phyloP scores from a whole-genome alignment of 352 stramenopile genomes.

The Phytophthora pluvialis region DNA sequence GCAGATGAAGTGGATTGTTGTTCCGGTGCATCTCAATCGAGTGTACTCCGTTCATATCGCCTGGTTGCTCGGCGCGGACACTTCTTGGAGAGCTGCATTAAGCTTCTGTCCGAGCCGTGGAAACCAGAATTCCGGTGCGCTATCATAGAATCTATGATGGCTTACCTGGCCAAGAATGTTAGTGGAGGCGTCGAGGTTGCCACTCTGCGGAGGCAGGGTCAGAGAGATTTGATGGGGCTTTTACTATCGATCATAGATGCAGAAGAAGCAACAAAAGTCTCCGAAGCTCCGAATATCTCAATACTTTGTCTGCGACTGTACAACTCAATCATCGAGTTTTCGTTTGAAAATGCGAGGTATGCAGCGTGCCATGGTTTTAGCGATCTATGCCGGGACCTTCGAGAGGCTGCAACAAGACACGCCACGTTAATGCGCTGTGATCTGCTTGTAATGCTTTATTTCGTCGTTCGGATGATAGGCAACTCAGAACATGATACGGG shows the following conservation, averaged over 20 bases:
- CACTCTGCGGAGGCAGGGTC: conserved; percentile 5
- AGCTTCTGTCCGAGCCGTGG: conserved; percentile 5
- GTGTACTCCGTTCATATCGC: conserved; percentile 9
- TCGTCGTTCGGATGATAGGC: conserved; percentile 10
- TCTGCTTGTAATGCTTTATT: conserved; percentile 4
- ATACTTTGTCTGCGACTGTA: conserved; percentile 12
- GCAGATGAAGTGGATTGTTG: not conserved
- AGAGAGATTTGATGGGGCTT: conserved; percentile 21
- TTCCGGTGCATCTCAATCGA: not conserved
- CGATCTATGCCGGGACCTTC: not conserved
- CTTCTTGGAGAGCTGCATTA: conserved; percentile 15
- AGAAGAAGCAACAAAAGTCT: not conserved
- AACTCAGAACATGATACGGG: not conserved
- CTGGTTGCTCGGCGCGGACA: conserved; percentile 12
- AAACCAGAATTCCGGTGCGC: not conserved
- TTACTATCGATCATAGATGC: not conserved
- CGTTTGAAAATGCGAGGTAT: conserved; percentile 16
- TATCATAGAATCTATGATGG: conserved; percentile 8
- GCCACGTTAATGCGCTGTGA: conserved; percentile 3
- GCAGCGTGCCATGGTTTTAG: not conserved
- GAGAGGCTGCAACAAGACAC: not conserved
- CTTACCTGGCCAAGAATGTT: conserved; percentile 19
- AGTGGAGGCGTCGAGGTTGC: conserved; percentile 17
- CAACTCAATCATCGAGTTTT: conserved; percentile 26
- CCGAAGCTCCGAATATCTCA: not conserved